phyloP scores from a whole-genome alignment of 768 basidiomycete genomes.

The Saitozyma podzolica region DNA sequence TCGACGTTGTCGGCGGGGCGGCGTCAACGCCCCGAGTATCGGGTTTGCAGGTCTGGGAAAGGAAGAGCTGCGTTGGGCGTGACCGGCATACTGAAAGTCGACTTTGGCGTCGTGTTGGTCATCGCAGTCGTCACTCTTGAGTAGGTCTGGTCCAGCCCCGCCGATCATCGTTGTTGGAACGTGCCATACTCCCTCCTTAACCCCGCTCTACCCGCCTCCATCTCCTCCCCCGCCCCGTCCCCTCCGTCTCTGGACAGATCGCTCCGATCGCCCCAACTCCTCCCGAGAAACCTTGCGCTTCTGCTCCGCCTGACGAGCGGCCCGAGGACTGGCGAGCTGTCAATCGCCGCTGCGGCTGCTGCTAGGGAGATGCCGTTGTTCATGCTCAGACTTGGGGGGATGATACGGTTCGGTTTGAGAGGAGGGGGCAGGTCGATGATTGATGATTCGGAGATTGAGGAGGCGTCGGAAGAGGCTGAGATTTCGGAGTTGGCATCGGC shows the following conservation, averaged over 20 bases:
- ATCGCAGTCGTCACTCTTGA: too few relatives aligned
- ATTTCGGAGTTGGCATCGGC: conserved; percentile 3
- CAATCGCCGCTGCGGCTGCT: conserved; percentile 3
- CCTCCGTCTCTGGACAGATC: neutral
- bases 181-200: conserved; percentile 10
- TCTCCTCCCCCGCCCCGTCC: conserved; percentile 3
- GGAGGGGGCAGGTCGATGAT: conserved; percentile 45
- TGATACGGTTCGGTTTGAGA: conserved; percentile 20
- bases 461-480: conserved; percentile 6
- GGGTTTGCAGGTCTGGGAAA: too few relatives aligned
- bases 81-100: too few relatives aligned
- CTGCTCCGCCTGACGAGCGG: conserved; percentile 23
- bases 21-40: too few relatives aligned
- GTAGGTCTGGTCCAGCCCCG: too few relatives aligned
- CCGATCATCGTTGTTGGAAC: neutral
- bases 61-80: too few relatives aligned
- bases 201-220: conserved; percentile 1
- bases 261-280: conserved; percentile 20
- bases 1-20: too few relatives aligned
- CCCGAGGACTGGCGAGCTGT: conserved; percentile 18
- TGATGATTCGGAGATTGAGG: conserved; percentile 29
- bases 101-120: too few relatives aligned
- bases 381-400: conserved; percentile 30
- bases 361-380: conserved; percentile 8
- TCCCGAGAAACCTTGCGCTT: conserved; percentile 30